phyloP scores from a whole-genome alignment of 2,329 filamentous ascomycete species.

The Arthrinium phaeospermum region DNA sequence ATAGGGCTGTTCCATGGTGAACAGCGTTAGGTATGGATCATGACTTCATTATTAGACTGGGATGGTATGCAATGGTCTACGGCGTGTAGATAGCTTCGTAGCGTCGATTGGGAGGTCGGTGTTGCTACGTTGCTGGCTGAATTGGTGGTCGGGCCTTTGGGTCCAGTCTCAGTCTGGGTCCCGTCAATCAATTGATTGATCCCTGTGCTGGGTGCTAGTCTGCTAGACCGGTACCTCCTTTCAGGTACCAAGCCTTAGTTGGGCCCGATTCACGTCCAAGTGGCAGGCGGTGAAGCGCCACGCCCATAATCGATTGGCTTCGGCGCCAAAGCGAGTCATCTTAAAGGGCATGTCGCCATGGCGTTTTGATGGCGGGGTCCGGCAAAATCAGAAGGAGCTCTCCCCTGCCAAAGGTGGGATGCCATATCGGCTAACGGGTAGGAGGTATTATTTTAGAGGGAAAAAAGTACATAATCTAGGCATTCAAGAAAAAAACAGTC shows the following conservation, averaged over 20 bases:
- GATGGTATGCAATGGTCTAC: constrained; percentile 22
- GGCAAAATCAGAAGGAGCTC: constrained; percentile 23
- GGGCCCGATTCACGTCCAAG: background rate
- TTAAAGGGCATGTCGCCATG: constrained; percentile 3
- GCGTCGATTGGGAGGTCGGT: constrained; percentile 11
- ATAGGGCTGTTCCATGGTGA: constrained; percentile 68
- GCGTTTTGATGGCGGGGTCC: constrained; percentile 20
- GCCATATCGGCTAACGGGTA: background rate
- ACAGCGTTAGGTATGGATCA: constrained; percentile 37
- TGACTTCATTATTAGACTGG: constrained; percentile 38
- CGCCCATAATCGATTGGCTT: constrained; percentile 2
- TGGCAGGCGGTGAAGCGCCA: background rate
- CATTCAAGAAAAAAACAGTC: background rate
- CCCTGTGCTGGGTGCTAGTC: background rate
- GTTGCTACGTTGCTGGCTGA: background rate
- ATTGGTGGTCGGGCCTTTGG: background rate
- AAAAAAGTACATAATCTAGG: background rate
- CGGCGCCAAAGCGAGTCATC: background rate
- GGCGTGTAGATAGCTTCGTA: background rate
- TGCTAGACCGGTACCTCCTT: background rate
- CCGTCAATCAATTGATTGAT: background rate
- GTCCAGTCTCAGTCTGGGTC: too few relatives aligned
- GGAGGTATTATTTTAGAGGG: background rate
- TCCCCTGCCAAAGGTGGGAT: constrained; percentile 16
- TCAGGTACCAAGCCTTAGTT: background rate